Base-by-base conservation (phyloP, 225 moss, liverwort and hornwort genomes). In the Anthoceros angustus region DNA sequence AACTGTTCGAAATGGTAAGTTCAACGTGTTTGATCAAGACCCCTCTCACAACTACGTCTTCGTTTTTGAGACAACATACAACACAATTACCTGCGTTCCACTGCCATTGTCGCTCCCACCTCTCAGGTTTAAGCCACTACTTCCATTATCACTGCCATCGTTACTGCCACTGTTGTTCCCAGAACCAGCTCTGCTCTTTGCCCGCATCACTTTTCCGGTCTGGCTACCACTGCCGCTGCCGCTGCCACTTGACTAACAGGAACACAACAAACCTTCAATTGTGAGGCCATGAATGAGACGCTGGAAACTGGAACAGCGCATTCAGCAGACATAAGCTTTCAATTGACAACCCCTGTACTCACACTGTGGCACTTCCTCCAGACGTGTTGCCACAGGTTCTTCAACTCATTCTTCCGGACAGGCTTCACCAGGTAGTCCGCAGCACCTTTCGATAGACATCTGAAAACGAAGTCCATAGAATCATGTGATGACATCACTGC, bases 401-500 rank as follows among this genome's bases (percentile, higher is more conserved):
- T 55, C n/a, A 55, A 55, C 55, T 15, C 55, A 55, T 55, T 55
- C 23, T 55, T 55, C 14, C 55, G 55, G n/a, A 55, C 55, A 18
- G 55, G 55, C 55, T 55, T 55, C 55, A 55, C 55, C 6, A 55
- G 14, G 23, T 55, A 55, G n/a, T 55, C 55, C 23, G 55, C 55
- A 23, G 55, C 55, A 18, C 55, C 55, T 55, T 55, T 55, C n/a
- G 55, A 55, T n/a, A 55, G 55, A 20, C 55, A 55, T 23, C 23
- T 55, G n/a, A 55, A 55, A 15, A 55, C 55, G 23, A 55, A 18
- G 55, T 55, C 55, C 77, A 89, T 55, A 40, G 92, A 87, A 69
- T 98, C 98, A 65, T 89, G 92, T 25, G 87, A 87, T 14, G 98
- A 92, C 98, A 98, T 98, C 79, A 98, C 98, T 98, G 87, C 79